Base-by-base conservation (phyloP, 148 eudicot species). In the Spergularia marina region DNA sequence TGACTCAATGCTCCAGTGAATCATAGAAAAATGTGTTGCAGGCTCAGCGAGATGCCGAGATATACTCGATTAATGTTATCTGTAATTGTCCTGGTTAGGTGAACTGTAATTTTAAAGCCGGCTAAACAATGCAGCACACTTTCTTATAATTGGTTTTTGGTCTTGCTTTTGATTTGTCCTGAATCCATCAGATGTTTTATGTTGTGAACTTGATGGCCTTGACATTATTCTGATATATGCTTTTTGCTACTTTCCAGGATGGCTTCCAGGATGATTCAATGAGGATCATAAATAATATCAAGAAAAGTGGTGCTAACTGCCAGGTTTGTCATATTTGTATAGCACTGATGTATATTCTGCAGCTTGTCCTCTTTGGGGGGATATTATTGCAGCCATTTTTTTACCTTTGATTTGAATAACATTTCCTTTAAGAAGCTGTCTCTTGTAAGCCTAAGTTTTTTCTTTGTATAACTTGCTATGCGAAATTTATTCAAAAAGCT, bases 191-290 rank as follows among this genome's bases (percentile, higher is more conserved):
- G 51, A 70, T 76, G 44, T 14, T 18, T 20, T 65, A 39, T 65
- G 17, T 65, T 57, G 77, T 40, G 54, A 76, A 10, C 68, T 66
- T 17, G 6, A 51, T 51, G 17, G 18, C 47, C 62, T 44, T 56
- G 15, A 71, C 23, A n/a, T 53, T 68, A 20, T 65, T 20, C 21
- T 66, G 39, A 66, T 62, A 21, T 47, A 13, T 70, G 6, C 6
- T 68, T 30, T 12, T 44, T 23, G 49, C n/a, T 74, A 30, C 51
- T 40, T 74, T 65, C 10, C 70, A 93, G 96, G 83, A 90, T 83
- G 98, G 98, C 51, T 93, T 93, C 76, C 72, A 68, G 76, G 86
- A 83, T 75, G 86, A 83, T 58, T 83, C 86, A 41, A 14, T 83
- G 60, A 83, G 81, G 76, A 78, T 83, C 53, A 83, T 83, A 79